Evolutionary conservation across 441 rosid genomes (phyloP).

Genomic region (Populus hybrid): DNA sequence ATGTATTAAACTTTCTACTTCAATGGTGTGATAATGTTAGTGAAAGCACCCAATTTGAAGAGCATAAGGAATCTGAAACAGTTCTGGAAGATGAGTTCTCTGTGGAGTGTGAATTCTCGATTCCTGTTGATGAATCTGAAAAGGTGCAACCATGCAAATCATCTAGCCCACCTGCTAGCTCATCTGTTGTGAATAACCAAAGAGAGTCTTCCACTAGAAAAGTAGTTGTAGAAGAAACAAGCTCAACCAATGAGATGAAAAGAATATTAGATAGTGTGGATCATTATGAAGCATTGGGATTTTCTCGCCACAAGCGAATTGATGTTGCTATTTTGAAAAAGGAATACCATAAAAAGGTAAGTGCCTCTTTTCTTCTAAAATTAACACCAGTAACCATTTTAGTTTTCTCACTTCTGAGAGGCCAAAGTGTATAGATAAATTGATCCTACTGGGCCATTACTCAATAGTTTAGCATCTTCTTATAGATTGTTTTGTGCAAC

Average conservation of each 20-base stretch:
- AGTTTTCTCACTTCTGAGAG: neutral
- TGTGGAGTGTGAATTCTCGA: slow-evolving; percentile 51
- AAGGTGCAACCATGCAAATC: slow-evolving; percentile 66
- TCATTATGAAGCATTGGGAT: slow-evolving; percentile 86
- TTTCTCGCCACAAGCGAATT: slow-evolving; percentile 66
- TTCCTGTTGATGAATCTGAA: slow-evolving; percentile 58
- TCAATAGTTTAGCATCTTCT: neutral
- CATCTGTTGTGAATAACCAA: slow-evolving; percentile 44
- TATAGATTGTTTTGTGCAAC: neutral
- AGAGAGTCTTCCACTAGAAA: slow-evolving; percentile 45
- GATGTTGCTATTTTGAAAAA: slow-evolving; percentile 63
- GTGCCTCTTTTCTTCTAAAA: slow-evolving; percentile 4
- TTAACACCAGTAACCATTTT: neutral
- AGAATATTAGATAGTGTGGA: slow-evolving; percentile 70
- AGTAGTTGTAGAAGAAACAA: slow-evolving; percentile 50
- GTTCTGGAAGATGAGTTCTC: slow-evolving; percentile 63
- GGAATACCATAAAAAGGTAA: slow-evolving; percentile 91
- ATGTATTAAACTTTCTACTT: slow-evolving; percentile 63
- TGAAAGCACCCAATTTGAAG: slow-evolving; percentile 57
- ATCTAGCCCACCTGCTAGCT: slow-evolving; percentile 47
- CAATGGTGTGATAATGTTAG: slow-evolving; percentile 78
- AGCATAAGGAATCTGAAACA: slow-evolving; percentile 60
- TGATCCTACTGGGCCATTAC: neutral
- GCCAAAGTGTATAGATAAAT: neutral
- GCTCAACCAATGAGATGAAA: slow-evolving; percentile 81